Evolutionary conservation across 1,139 yeast genomes (phyloP).

Genomic region (Suhomyces atakaporum): DNA sequence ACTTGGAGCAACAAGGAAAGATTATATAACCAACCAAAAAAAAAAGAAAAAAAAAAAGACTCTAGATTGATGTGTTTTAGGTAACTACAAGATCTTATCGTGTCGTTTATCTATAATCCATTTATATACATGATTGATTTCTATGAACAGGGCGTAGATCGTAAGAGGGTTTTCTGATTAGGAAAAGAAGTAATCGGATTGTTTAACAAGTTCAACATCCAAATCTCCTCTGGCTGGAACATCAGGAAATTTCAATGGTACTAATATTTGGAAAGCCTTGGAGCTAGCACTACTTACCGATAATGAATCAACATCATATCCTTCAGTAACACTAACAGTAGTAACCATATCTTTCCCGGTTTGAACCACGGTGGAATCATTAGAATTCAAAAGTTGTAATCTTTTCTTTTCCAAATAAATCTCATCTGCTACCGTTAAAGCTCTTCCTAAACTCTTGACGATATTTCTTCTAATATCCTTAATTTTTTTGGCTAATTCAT

Average conservation of each 20-base stretch:
- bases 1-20: constrained; percentile 84
- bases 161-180: constrained; percentile 16
- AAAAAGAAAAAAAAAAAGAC: too few relatives aligned
- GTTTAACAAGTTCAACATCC: constrained; percentile 70
- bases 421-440: constrained; percentile 71
- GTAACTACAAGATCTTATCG: too few relatives aligned
- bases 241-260: constrained; percentile 70
- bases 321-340: constrained; percentile 68
- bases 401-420: constrained; percentile 69
- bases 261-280: constrained; percentile 40
- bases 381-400: constrained; percentile 54
- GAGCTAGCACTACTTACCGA: constrained; percentile 28
- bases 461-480: constrained; percentile 51
- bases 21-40: constrained; percentile 39
- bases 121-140: constrained; percentile 2
- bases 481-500: constrained; percentile 57
- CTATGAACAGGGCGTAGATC: constrained; percentile 1
- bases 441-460: constrained; percentile 53
- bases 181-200: constrained; percentile 80
- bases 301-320: constrained; percentile 29
- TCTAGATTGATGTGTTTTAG: too few relatives aligned
- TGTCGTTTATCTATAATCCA: constrained; percentile 2
- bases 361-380: constrained; percentile 48
- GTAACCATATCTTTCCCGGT: constrained; percentile 66
- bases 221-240: constrained; percentile 84